Conservation (phyloP, 2,329 filamentous ascomycete genomes). For the Beauveria sp. region DNA sequence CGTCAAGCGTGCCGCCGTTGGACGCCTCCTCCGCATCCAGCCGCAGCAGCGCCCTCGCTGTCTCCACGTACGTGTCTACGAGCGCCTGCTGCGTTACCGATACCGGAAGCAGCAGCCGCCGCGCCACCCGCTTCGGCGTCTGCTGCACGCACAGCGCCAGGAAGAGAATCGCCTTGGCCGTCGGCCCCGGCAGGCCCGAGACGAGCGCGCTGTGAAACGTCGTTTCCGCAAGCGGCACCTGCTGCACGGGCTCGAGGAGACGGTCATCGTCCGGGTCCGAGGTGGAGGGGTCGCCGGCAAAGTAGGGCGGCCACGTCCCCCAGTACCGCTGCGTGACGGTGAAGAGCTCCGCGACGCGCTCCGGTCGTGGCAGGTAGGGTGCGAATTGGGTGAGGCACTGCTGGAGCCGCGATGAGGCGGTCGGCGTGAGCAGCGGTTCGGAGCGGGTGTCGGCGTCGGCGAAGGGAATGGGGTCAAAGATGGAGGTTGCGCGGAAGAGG, state of each 20-base stretch:
- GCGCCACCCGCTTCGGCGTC: conserved; percentile 26
- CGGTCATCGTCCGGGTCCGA: not conserved
- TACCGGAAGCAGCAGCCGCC: conserved; percentile 22
- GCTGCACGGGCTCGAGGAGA: conserved; percentile 13
- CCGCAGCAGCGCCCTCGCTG: conserved; percentile 34
- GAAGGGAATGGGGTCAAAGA: not conserved
- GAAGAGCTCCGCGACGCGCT: conserved; percentile 16
- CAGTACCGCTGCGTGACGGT: conserved; percentile 18
- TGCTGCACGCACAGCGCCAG: conserved; percentile 33
- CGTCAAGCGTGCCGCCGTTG: conserved; percentile 40
- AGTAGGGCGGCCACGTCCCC: conserved; percentile 18
- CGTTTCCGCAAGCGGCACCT: conserved; percentile 15
- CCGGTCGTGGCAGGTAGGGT: conserved; percentile 6
- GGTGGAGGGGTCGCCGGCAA: not conserved
- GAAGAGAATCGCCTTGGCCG: conserved; percentile 32
- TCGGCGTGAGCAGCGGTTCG: not conserved
- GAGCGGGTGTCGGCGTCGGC: not conserved
- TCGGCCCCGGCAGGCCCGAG: conserved; percentile 27
- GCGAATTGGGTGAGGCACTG: conserved; percentile 13
- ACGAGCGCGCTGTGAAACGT: conserved; percentile 29
- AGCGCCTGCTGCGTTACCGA: conserved; percentile 32
- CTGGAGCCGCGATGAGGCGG: not conserved
- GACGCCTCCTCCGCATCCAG: conserved; percentile 35
- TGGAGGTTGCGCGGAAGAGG: conserved; percentile 5
- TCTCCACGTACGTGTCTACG: conserved; percentile 36